Evolutionary conservation across 2,329 filamentous ascomycete species (phyloP).

Genomic region (Trichophyton rubrum): DNA sequence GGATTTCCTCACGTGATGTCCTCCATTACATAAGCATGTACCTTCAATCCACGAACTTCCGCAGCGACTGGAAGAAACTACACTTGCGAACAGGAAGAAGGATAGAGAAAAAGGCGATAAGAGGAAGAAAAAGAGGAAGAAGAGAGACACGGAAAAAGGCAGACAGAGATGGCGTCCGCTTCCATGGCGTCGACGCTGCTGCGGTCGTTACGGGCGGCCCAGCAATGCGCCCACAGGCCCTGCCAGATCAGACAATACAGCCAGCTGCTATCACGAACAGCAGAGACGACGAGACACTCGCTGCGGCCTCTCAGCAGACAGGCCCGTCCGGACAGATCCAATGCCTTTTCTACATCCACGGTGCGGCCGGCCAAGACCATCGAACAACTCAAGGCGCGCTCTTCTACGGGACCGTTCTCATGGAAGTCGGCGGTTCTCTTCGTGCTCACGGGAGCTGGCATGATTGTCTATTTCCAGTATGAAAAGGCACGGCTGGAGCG

Average conservation of each 20-base stretch:
- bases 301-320: neutral
- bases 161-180: neutral
- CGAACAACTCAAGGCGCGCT: slow-evolving; percentile 29
- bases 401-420: slow-evolving; percentile 58
- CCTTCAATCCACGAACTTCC: no score
- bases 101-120: neutral
- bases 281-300: neutral
- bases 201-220: neutral
- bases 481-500: slow-evolving; percentile 88
- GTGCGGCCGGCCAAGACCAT: slow-evolving; percentile 24
- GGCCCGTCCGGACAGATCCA: neutral
- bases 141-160: neutral
- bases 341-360: neutral
- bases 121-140: neutral
- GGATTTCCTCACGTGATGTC: no score
- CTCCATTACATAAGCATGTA: no score
- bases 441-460: slow-evolving; percentile 58
- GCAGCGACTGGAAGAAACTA: neutral
- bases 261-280: neutral
- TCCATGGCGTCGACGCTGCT: neutral
- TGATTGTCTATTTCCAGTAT: slow-evolving; percentile 83
- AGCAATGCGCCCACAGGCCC: neutral
- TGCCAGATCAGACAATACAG: neutral
- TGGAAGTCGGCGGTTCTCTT: slow-evolving; percentile 84
- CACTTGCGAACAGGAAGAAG: neutral